Evolutionary conservation across 768 basidiomycete species (phyloP), one percentile per base, ranked within the genome.

Genomic region (Roridomyces roridus): DNA sequence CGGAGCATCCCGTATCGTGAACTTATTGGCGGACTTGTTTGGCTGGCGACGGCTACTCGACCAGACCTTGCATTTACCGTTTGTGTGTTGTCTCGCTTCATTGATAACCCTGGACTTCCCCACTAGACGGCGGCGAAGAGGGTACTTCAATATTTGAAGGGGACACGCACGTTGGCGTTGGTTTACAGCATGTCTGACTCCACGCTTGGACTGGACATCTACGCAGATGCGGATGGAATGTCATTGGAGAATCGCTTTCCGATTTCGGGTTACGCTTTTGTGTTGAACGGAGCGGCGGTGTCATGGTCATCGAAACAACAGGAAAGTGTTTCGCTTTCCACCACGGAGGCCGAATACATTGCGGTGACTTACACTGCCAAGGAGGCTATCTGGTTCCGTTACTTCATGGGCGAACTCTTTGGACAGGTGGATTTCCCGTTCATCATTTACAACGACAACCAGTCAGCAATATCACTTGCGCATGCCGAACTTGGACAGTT

Each of bases 261-360:
- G 0, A 29, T 57, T 1, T 49, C 55, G 6, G 55, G 55, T 11
- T 57, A 49, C 47, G 55, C 41, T 4, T 49, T 57, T 42, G 37
- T 50, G 2, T 43, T 57, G 23, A 71, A 69, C 29, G 69, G 69
- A 11, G 60, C 41, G 5, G 55, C 55, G 10, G 47, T 57, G 17
- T 57, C 55, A 12, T 57, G 55, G 55, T 40, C 44, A 3, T 55
- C 73, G 70, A n/a, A n/a, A n/a, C n/a, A n/a, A n/a, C n/a, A n/a
- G n/a, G n/a, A n/a, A n/a, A n/a, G n/a, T n/a, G n/a, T n/a, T n/a
- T n/a, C n/a, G n/a, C n/a, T n/a, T n/a, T n/a, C n/a, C n/a, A n/a
- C n/a, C n/a, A n/a, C n/a, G n/a, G n/a, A n/a, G n/a, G n/a, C n/a
- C n/a, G n/a, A n/a, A n/a, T n/a, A n/a, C n/a, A n/a, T n/a, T n/a